Base-by-base conservation (phyloP, 306 rosid genomes). In the Crotalaria pallida region DNA sequence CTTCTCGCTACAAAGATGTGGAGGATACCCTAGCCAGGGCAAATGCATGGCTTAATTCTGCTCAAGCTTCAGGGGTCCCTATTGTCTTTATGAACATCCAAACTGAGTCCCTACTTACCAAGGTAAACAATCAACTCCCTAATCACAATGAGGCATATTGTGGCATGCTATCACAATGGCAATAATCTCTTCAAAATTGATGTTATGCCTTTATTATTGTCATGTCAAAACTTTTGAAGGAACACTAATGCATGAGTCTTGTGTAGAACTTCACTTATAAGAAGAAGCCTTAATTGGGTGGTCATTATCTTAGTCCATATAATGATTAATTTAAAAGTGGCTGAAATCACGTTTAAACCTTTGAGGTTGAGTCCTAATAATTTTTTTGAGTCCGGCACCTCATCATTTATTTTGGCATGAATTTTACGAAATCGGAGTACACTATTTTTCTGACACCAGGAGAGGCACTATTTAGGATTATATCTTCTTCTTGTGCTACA, bases 11-110 rank as follows among this genome's bases (percentile, higher is more conserved):
- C 83, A 90, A 94, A 10, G 98, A 90, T 23, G 78, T 94, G 47
- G 98, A 94, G 63, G 97, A 94, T 71, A 88, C 97, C 9, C 86
- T 90, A 44, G 95, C 98, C 50, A 78, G 98, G 70, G 97, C 98
- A 36, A 84, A 94, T 69, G 88, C 91, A 2, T 94, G 98, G 98
- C 96, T 94, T 27, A 82, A 78, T 53, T 84, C 97, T 2, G 85
- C 94, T 74, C 98, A 94, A 71, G 84, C 90, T 57, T 78, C 87
- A 7, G 98, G 98, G 5, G 95, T 90, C 55, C 96, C 98, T 2
- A 58, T 94, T 48, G 88, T 88, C 73, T 90, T 94, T 18, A 94
- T 94, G 89, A 90, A 90, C 71, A 80, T 94, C 38, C 98, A 94
- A 68, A 88, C 97, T 0, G 98, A 94, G 68, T 94, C 98, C 66